Evolutionary conservation across 1,284 basidiomycete species (phyloP).

Genomic region (Trametes versicolor): DNA sequence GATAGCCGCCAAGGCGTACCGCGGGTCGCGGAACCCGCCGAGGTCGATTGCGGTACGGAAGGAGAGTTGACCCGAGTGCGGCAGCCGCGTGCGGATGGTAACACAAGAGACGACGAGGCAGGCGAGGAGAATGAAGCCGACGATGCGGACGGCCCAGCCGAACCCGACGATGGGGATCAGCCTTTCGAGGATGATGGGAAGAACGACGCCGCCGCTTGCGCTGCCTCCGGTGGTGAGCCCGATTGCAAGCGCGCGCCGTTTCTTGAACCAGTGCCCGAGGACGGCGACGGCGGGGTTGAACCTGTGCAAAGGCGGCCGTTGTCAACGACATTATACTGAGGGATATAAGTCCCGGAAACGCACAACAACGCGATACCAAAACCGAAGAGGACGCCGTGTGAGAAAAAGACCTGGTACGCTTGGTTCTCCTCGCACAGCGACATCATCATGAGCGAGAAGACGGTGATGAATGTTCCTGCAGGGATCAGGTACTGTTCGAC

Average conservation of each 20-base stretch:
- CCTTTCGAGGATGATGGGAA: conserved; percentile 67
- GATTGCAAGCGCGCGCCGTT: conserved; percentile 40
- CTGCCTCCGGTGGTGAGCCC: conserved; percentile 36
- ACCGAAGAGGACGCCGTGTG: conserved; percentile 48
- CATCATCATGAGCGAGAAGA: conserved; percentile 47
- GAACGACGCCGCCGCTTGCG: conserved; percentile 68
- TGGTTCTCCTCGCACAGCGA: conserved; percentile 46
- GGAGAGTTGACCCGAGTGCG: conserved; percentile 27
- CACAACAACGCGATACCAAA: conserved; percentile 47
- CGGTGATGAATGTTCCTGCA: conserved; percentile 43
- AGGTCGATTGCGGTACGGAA: conserved; percentile 41
- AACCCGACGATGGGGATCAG: conserved; percentile 67
- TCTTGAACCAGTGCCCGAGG: conserved; percentile 49
- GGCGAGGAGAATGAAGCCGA: conserved; percentile 45
- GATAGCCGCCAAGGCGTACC: conserved; percentile 42
- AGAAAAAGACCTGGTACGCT: conserved; percentile 50
- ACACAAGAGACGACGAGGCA: conserved; percentile 44
- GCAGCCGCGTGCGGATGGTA: conserved; percentile 32
- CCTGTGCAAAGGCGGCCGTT: background rate
- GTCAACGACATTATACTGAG: no score
- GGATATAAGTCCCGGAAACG: conserved; percentile 6
- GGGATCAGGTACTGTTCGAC: conserved; percentile 42
- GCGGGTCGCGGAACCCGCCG: conserved; percentile 44
- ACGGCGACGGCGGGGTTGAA: conserved; percentile 35
- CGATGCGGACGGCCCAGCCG: conserved; percentile 60